Evolutionary conservation across 2,329 filamentous ascomycete species (phyloP).

Genomic region (Ceratocystis colombiana): DNA sequence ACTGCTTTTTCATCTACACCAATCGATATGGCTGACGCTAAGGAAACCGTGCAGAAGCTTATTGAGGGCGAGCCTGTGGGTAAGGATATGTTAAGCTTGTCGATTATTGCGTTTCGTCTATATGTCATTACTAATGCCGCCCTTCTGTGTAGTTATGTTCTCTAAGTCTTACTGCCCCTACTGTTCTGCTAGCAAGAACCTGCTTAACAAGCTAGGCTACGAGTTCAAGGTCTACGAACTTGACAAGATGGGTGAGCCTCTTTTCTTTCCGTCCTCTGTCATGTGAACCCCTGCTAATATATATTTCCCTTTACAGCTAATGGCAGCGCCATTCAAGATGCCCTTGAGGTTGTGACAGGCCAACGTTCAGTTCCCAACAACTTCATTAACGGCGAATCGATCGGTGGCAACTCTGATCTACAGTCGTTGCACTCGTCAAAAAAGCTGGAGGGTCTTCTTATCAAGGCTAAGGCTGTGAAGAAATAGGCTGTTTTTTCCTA

Average conservation of each 20-base stretch:
- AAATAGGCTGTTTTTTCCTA: conserved; percentile 31
- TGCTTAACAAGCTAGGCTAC: conserved; percentile 59
- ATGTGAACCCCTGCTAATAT: neutral
- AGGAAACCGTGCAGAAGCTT: conserved; percentile 71
- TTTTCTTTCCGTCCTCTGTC: neutral
- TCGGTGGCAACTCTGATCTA: conserved; percentile 91
- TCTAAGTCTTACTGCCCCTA: conserved; percentile 96
- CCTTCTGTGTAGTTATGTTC: conserved; percentile 61
- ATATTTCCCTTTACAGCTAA: conserved; percentile 50
- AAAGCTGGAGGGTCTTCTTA: conserved; percentile 37
- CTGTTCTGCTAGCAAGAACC: conserved; percentile 68
- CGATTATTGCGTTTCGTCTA: neutral
- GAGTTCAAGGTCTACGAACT: conserved; percentile 72
- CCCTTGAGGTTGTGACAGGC: conserved; percentile 66
- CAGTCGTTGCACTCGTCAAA: conserved; percentile 44
- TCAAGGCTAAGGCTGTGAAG: conserved; percentile 37
- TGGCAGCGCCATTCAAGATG: conserved; percentile 70
- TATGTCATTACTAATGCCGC: neutral
- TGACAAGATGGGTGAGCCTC: conserved; percentile 59
- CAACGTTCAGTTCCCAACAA: conserved; percentile 93
- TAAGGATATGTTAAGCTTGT: neutral
- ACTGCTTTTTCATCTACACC: conserved; percentile 41
- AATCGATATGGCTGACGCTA: conserved; percentile 69
- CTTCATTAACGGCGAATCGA: conserved; percentile 83
- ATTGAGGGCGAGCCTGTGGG: conserved; percentile 53